A percentile compares a stretch with the other conserved stretches of the same genome.
Conservation (phyloP, 768 basidiomycete species). For the Tricholoma matsutake region DNA sequence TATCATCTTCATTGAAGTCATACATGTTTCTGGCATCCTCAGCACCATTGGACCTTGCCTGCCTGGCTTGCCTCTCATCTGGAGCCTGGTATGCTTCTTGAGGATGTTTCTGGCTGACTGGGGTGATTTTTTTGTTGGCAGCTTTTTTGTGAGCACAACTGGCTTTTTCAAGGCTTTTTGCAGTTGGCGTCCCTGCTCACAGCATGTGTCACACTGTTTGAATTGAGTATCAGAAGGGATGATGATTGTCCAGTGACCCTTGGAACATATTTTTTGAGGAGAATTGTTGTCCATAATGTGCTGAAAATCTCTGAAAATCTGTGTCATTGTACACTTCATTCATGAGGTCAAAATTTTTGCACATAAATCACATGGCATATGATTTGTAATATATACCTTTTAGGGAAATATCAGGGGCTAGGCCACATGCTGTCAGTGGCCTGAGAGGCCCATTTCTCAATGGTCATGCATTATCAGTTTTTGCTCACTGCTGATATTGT, state of each 20-base stretch:
- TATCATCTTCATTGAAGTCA: background rate
- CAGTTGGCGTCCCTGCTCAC: background rate
- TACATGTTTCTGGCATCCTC: background rate
- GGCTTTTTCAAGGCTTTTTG: background rate
- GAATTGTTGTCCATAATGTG: background rate
- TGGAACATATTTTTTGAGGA: background rate
- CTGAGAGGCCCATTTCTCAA: too few relatives aligned
- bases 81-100: background rate
- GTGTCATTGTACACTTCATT: background rate
- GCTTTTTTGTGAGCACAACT: background rate
- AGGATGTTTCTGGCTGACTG: background rate
- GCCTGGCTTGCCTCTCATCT: background rate
- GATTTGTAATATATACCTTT: too few relatives aligned
- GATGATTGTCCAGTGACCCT: background rate
- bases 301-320: background rate
- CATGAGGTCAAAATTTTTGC: too few relatives aligned
- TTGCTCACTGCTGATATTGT: too few relatives aligned
- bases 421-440: too few relatives aligned
- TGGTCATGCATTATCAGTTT: too few relatives aligned
- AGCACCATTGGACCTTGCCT: background rate
- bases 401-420: too few relatives aligned
- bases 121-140: background rate
- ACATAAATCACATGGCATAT: too few relatives aligned
- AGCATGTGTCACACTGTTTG: background rate
- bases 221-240: background rate